Evolutionary conservation across 257 asterid species (phyloP), one percentile per base, ranked within the genome.

Genomic region (Eucommia ulmoides): DNA sequence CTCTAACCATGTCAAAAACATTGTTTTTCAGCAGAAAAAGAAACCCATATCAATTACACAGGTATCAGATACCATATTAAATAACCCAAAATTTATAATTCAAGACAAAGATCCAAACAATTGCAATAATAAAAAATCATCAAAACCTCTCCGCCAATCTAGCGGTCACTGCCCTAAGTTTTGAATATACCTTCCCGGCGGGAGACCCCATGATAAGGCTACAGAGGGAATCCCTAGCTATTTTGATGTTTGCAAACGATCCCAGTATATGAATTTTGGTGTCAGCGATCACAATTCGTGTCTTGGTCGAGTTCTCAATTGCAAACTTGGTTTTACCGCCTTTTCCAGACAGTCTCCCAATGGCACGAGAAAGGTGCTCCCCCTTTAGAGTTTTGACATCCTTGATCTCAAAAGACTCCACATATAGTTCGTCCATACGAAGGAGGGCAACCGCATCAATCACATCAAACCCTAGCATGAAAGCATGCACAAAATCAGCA

Each of bases 401-500:
- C 78, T 87, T 87, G 20, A 83, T 83, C 70, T 87, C 97, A 3
- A 87, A 87, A 0, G 94, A 81, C 48, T 87, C 94, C 1, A 81
- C 84, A 44, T 74, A 83, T 20, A 87, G 75, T 66, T 83, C 97
- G 46, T 87, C 97, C 73, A 87, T 26, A 2, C 97, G 79, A 20
- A 87, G 81, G 71, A 87, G 15, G 7, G 94, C 77, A 6, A 76
- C 76, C 0, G 91, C 91, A 24, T 87, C 97, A 14, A 68, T 49
- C 0, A 77, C 56, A 9, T 87, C 97, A 47, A 87, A 83, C 1
- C 97, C 97, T 0, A 87, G 80, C 81, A 68, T 73, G 68, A 87
- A 87, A 1, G 94, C 94, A 71, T 87, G 97, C 18, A 79, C 88
- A n/a, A 88, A 83, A 38, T 88, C 97, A 1, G 95, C 94, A 56